Conservation (phyloP, 441 rosid genomes). For the Mallotus japonicus region DNA sequence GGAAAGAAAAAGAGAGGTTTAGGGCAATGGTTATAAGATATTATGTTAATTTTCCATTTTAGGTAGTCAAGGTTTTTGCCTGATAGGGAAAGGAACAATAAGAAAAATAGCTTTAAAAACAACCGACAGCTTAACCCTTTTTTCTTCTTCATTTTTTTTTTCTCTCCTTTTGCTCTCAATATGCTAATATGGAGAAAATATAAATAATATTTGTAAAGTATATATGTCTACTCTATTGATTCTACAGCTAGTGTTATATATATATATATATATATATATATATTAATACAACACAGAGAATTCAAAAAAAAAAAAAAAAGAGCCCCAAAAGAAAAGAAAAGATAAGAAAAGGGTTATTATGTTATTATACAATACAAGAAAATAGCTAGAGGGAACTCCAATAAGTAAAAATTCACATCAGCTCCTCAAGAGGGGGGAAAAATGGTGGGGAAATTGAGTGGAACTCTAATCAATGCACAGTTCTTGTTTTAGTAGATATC, state of each 20-base stretch:
- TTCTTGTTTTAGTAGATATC: constrained; percentile 30
- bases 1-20: constrained; percentile 1
- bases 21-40: constrained; percentile 12
- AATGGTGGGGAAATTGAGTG: constrained; percentile 23
- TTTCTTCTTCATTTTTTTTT: constrained; percentile 8
- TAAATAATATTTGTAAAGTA: constrained; percentile 8
- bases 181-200: constrained; percentile 2
- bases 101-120: constrained; percentile 36
- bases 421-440: constrained; percentile 35
- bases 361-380: constrained; percentile 14
- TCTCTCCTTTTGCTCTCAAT: background rate
- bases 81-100: constrained; percentile 38
- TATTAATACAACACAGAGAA: constrained; percentile 20
- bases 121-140: constrained; percentile 40
- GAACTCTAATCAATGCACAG: constrained; percentile 30
- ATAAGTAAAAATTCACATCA: constrained; percentile 28
- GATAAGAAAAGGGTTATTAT: background rate
- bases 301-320: background rate
- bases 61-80: constrained; percentile 40
- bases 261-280: background rate
- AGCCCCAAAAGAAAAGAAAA: background rate
- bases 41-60: constrained; percentile 44
- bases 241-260: constrained; percentile 19
- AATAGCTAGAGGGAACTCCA: background rate
- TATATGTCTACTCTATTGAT: constrained; percentile 5